phyloP scores from a whole-genome alignment of 805 yeast genomes.

The Pichia kluyveri region DNA sequence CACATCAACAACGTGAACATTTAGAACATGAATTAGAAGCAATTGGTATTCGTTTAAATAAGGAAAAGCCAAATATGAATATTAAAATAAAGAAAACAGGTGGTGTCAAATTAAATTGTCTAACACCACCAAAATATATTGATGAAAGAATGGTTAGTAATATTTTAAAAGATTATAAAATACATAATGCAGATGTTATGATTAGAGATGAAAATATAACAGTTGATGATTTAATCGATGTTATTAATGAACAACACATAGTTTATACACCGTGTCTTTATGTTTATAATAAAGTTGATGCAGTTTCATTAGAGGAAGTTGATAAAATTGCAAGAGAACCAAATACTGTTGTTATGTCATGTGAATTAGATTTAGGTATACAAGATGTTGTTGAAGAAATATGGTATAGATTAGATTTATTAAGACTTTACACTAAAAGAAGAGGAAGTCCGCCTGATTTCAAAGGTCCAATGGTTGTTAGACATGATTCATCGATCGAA shows the following conservation, averaged over 20 bases:
- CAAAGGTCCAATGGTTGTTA: constrained; percentile 83
- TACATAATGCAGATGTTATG: constrained; percentile 90
- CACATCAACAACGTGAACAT: constrained; percentile 78
- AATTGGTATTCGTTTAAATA: constrained; percentile 87
- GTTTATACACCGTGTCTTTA: constrained; percentile 87
- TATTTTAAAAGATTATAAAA: constrained; percentile 74
- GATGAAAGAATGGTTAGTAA: constrained; percentile 73
- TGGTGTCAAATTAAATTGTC: constrained; percentile 77
- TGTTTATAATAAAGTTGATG: constrained; percentile 91
- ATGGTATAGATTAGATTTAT: constrained; percentile 77
- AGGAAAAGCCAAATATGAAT: constrained; percentile 68
- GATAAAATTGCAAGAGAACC: constrained; percentile 90
- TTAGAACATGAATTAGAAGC: constrained; percentile 85
- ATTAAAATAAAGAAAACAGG: constrained; percentile 80
- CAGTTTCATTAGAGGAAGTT: constrained; percentile 89
- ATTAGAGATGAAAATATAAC: constrained; percentile 84
- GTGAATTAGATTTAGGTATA: constrained; percentile 79
- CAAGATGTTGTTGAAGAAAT: constrained; percentile 86
- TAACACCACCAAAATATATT: constrained; percentile 72
- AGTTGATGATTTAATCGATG: constrained; percentile 88
- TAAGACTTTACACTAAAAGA: constrained; percentile 80
- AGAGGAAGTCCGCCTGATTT: constrained; percentile 79
- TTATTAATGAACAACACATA: constrained; percentile 78
- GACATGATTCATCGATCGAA: constrained; percentile 69
- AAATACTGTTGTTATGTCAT: constrained; percentile 88